A percentile compares a stretch with the other conserved stretches of the same genome.
Conservation (phyloP, 805 yeast species). For the Diddensiella transvaalensis region DNA sequence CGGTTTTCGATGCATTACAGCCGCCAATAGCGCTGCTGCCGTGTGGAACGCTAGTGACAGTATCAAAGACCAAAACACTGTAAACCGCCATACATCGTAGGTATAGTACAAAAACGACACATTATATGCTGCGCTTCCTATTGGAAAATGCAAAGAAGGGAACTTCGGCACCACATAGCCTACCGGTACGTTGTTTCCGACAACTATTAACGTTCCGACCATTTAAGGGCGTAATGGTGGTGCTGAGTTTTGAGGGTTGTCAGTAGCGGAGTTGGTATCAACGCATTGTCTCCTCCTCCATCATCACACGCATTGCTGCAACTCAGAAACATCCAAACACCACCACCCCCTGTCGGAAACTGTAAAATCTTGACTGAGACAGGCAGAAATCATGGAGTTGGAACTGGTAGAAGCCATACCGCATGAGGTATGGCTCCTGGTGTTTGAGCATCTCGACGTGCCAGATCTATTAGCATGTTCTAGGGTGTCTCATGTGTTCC, state of each 20-base stretch:
- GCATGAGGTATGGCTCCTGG: constrained; percentile 24
- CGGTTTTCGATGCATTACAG: constrained; percentile 45
- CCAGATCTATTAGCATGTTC: constrained; percentile 27
- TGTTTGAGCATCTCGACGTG: constrained; percentile 26
- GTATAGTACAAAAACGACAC: constrained; percentile 63
- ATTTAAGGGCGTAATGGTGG: constrained; percentile 8
- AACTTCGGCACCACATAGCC: constrained; percentile 78
- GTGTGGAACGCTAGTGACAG: constrained; percentile 60
- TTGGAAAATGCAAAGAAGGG: constrained; percentile 79
- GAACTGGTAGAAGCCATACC: constrained; percentile 20
- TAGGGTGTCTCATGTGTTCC: constrained; percentile 19
- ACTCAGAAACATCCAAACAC: no score
- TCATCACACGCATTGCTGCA: no score
- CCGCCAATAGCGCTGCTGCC: constrained; percentile 62
- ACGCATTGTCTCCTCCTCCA: no score
- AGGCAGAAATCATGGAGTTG: no score
- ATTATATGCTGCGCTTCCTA: constrained; percentile 38
- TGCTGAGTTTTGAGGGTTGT: no score
- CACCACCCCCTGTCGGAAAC: no score
- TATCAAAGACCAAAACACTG: constrained; percentile 76
- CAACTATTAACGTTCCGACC: constrained; percentile 21
- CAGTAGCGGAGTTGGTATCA: no score
- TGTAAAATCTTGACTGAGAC: no score
- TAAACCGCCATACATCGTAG: constrained; percentile 76
- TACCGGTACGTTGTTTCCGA: constrained; percentile 51